Base-by-base conservation (phyloP, 2,329 filamentous ascomycete species). In the Penicillium freii region DNA sequence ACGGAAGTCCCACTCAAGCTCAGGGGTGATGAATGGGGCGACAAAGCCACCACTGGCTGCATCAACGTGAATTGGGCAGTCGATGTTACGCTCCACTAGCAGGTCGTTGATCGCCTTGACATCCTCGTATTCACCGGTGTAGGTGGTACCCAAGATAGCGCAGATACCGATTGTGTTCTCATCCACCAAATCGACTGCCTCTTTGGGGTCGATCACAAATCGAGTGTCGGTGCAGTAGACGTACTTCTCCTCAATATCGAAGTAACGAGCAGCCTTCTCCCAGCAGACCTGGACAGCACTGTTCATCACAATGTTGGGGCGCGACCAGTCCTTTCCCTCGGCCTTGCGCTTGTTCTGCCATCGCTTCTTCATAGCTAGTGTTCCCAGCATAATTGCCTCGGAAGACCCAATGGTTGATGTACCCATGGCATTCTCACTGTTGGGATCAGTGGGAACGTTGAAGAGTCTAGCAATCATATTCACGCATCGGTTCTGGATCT, bases 211-310 rank as follows among this genome's bases (percentile, higher is more conserved):
- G 66, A 88, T 86, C 9, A 87, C 83, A 59, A 81, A 87, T 58
- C 85, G 82, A 10, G 82, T 79, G 5, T 80, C 74, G 4, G 84
- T 86, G 72, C 84, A 87, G 73, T 81, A 87, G 57, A 86, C 83
- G 62, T 84, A 92, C 77, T 90, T 91, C 80, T 97, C 92, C 66
- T 97, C 93, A 42, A 97, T 84, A 69, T 97, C 93, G 68, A 96
- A 94, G 79, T 95, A 96, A 51, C 91, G 83, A 5, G 88, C 86
- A 0, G 89, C 88, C 80, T 97, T 97, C 76, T 97, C 92, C 92
- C 92, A 97, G 82, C 92, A 96, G 40, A 97, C 93, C 78, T 97
- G 93, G 2, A 97, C 93, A 33, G 93, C 92, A 27, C 90, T 91
- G 68, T 90, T 94, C 93, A 97, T 97, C 80, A 97, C 80, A 60